Percentiles rank a stretch among this genome's conserved stretches.
phyloP scores from a whole-genome alignment of 2,329 filamentous ascomycete species.

The Alternaria longipes region DNA sequence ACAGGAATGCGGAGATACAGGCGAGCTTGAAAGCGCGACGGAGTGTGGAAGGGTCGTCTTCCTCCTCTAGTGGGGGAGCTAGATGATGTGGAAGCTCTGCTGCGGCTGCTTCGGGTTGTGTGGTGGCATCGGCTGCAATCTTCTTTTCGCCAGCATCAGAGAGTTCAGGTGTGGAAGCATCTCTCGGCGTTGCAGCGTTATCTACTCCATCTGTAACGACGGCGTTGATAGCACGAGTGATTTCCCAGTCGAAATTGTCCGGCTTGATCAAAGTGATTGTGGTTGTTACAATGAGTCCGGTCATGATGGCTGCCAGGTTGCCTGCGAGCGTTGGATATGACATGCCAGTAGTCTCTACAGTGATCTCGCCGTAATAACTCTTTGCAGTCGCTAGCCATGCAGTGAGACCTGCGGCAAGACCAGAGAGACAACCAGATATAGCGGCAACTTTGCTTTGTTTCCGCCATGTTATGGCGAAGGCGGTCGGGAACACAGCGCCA shows the following conservation, averaged over 20 bases:
- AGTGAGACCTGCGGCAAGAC: conserved; percentile 47
- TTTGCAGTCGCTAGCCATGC: conserved; percentile 52
- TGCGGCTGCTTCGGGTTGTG: conserved; percentile 4
- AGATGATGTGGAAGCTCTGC: conserved; percentile 29
- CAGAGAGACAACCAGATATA: conserved; percentile 44
- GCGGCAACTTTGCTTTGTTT: conserved; percentile 46
- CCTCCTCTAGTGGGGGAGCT: conserved; percentile 23
- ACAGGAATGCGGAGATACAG: conserved; percentile 47
- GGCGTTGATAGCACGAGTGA: conserved; percentile 51
- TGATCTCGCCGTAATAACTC: conserved; percentile 51
- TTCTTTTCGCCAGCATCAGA: conserved; percentile 24
- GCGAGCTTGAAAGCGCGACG: conserved; percentile 51
- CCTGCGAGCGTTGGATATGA: conserved; percentile 54
- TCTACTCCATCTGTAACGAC: conserved; percentile 27
- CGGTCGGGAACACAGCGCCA: conserved; percentile 53
- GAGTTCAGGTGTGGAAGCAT: conserved; percentile 13
- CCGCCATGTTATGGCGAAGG: conserved; percentile 51
- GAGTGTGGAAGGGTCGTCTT: conserved; percentile 45
- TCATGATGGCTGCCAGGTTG: conserved; percentile 48
- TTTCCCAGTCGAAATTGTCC: conserved; percentile 52
- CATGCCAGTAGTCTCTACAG: conserved; percentile 51
- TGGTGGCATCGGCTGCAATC: neutral
- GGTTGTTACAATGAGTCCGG: conserved; percentile 45
- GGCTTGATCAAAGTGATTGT: conserved; percentile 49
- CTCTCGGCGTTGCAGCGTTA: conserved; percentile 8